Base-by-base conservation (phyloP, 1,284 basidiomycete genomes). In the Malassezia japonica region DNA sequence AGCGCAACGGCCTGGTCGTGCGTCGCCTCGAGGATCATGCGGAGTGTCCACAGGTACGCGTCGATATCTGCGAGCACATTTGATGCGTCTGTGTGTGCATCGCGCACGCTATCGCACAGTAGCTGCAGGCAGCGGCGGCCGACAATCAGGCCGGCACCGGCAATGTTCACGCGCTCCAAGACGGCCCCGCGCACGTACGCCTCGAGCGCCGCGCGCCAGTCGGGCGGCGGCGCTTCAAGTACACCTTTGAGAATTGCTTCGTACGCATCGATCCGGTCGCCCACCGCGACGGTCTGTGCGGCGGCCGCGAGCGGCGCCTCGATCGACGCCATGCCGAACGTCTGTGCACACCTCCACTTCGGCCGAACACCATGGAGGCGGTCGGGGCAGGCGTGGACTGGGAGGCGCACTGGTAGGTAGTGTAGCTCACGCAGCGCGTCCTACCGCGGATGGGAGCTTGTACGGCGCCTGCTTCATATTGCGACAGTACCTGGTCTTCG, bases 131-230 rank as follows among this genome's bases (percentile, higher is more conserved):
- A 20, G 8, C 28, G 15, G 18, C 43, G 50, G 25, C 36, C 50
- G 6, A 39, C 45, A 15, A 53, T 46, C 8, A 53, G 43, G 4
- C 50, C 50, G 3, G 45, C 50, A 13, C 50, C 50, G 4, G 38
- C 21, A 16, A 37, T 28, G 31, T 53, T 53, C 7, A 20, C 32
- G 2, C 32, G 44, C 3, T 47, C 40, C 24, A 53, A 32, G 3
- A 43, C 29, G 28, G 45, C 33, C 13, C 7, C 27, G 15, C 36
- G 24, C 10, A 53, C 32, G 40, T 32, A 53, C n/a, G 32, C 32
- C 20, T 24, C 20, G 28, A 53, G 24, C 20, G 15, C n/a, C 8
- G 16, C 10, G 0, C 35, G 28, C 23, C 4, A 7, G 7, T 20
- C 8, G 9, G 29, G 31, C 8, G 12, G 18, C 1, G 13, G n/a